Base-by-base conservation (phyloP, 2,329 filamentous ascomycete species). In the Monosporascus sp. region DNA sequence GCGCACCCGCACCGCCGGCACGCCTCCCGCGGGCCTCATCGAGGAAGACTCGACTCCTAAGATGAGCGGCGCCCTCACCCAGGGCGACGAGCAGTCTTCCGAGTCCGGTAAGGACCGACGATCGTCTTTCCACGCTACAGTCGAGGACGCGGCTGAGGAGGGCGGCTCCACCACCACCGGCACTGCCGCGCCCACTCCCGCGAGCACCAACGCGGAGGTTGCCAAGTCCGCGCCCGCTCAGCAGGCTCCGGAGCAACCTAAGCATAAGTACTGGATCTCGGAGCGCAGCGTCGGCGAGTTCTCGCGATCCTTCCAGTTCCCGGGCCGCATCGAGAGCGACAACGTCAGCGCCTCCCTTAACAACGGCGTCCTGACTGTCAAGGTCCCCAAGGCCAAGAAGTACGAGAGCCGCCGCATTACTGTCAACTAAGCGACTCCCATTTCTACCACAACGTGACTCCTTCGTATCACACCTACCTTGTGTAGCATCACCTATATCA, bases 251-350 rank as follows among this genome's bases (percentile, higher is more conserved):
- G 31, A 35, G 31, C 31, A 35, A 11, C 65, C 68, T 53, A 68
- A 71, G 57, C 60, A 74, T 62, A 86, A 83, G 71, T 92, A 85
- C 78, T 93, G 88, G 89, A 74, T 85, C 57, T 76, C 77, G 37
- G 85, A 89, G 73, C 83, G 85, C 61, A 80, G 77, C 55, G 72
- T 86, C 54, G 86, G 86, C 67, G 78, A 85, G 60, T 90, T 89
- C 72, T 77, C 81, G 48, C 81, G 87, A 58, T 81, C 77, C 55
- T 89, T 89, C 74, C 81, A 74, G 68, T 89, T 90, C 74, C 84
- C 86, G 0, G 71, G 72, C 50, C 79, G 78, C 31, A 78, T 90
- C 56, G 82, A 88, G 64, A 78, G 82, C 62, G 81, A 84, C 17
- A 71, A 64, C 3, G 86, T 90, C 52, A 75, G 70, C 45, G 87